Evolutionary conservation across 805 yeast species (phyloP).

Genomic region (Yarrowia osloensis): DNA sequence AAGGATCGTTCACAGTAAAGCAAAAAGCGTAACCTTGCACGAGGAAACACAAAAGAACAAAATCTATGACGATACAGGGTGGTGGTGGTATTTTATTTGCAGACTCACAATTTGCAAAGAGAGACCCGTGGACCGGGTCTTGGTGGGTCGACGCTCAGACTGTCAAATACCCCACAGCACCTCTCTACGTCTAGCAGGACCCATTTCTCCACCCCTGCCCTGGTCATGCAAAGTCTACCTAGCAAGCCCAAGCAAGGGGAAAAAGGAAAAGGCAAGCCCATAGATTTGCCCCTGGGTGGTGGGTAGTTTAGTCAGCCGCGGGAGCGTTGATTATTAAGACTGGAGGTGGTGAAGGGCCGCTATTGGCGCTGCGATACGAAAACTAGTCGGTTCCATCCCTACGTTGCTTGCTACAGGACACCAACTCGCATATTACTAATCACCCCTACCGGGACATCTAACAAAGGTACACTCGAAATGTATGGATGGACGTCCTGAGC

Average conservation of each 20-base stretch:
- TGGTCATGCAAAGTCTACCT: constrained; percentile 16
- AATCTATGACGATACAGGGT: not conserved
- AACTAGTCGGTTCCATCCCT: too few species aligned
- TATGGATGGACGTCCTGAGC: not conserved
- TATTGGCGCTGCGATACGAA: too few species aligned
- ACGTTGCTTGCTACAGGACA: too few species aligned
- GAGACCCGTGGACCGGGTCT: too few species aligned
- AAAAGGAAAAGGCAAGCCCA: constrained; percentile 16
- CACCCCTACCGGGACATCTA: not conserved
- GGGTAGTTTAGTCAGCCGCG: not conserved
- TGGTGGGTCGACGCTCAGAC: too few species aligned
- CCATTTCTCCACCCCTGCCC: constrained; percentile 15
- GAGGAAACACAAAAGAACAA: not conserved
- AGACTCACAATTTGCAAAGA: too few species aligned
- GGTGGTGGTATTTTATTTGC: not conserved
- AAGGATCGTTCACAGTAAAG: constrained; percentile 7
- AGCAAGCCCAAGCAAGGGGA: constrained; percentile 24
- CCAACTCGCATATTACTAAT: not conserved
- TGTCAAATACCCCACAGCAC: too few species aligned
- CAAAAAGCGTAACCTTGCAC: constrained; percentile 5
- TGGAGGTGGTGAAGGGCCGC: too few species aligned
- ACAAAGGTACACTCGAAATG: too few species aligned
- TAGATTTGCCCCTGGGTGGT: constrained; percentile 12
- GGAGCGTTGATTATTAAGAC: not conserved
- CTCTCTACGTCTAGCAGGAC: not conserved